These are phyloP conservation scores for Acmispon strigosus DNA, from an alignment of 306 rosid genomes.

Conservation along the genomic window DNA sequence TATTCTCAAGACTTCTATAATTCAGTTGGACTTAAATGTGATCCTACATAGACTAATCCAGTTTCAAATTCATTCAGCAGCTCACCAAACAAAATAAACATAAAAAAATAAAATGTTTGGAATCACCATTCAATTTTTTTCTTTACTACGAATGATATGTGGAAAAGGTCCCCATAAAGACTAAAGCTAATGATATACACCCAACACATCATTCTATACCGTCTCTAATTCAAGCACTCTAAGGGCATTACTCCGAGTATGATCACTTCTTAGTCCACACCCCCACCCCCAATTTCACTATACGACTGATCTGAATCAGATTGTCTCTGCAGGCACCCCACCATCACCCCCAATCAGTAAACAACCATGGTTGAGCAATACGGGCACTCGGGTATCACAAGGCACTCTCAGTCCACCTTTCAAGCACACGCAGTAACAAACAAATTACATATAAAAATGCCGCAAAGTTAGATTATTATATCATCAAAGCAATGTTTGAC, in stretches of 20 bases:
- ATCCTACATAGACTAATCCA: not conserved
- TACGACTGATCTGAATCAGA: not conserved
- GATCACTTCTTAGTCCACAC: not conserved
- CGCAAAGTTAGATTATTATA: not conserved
- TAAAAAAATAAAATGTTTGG: not conserved
- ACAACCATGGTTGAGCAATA: not conserved
- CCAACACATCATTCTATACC: not conserved
- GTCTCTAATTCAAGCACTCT: not conserved
- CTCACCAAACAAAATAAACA: not conserved
- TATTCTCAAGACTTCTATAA: not conserved
- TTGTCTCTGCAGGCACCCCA: not conserved
- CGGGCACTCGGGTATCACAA: not conserved
- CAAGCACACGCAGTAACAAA: not conserved
- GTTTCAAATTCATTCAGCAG: constrained; percentile 11
- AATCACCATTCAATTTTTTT: not conserved
- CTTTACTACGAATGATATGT: not conserved
- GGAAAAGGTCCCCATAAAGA: not conserved
- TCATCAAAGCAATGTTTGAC: not conserved
- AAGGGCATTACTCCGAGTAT: not conserved
- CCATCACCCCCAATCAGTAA: not conserved
- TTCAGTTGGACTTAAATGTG: not conserved
- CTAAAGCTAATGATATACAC: not conserved
- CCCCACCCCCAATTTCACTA: not conserved
- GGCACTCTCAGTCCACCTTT: not conserved
- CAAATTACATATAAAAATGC: not conserved